phyloP scores from a whole-genome alignment of 2,329 filamentous ascomycete species.

The Fusarium sp. region DNA sequence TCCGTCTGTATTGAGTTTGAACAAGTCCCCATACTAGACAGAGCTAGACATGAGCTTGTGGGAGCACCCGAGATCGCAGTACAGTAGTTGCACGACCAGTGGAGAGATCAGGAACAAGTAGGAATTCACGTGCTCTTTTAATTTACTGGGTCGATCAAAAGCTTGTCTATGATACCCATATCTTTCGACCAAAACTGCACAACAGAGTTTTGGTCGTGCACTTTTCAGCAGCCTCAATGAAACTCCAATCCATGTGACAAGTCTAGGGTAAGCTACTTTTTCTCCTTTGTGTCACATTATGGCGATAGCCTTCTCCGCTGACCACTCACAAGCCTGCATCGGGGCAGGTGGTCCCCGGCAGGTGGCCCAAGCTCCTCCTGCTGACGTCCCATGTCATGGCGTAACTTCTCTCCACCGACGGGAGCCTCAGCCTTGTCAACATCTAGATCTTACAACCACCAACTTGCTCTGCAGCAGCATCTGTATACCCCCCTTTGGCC shows the following conservation, averaged over 20 bases:
- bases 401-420: neutral
- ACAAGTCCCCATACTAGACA: conserved; percentile 3
- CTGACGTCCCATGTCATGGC: conserved; percentile 25
- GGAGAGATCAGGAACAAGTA: conserved; percentile 8
- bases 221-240: neutral
- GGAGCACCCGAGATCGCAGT: conserved; percentile 7
- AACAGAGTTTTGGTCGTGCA: neutral
- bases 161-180: neutral
- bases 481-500: neutral
- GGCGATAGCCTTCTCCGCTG: conserved; percentile 2
- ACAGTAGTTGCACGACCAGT: neutral
- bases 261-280: conserved; percentile 20
- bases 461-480: neutral
- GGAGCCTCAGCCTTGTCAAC: conserved; percentile 30
- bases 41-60: conserved; percentile 1
- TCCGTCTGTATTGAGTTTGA: conserved; percentile 20
- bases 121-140: neutral
- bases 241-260: neutral
- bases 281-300: conserved; percentile 8
- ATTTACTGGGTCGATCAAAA: neutral
- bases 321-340: conserved; percentile 20
- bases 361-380: conserved; percentile 35
- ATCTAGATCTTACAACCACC: neutral
- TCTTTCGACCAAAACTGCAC: neutral
- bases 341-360: conserved; percentile 24